Evolutionary conservation across 441 rosid genomes (phyloP), one percentile per base, ranked within the genome.

Genomic region (Dalechampia spathulata): DNA sequence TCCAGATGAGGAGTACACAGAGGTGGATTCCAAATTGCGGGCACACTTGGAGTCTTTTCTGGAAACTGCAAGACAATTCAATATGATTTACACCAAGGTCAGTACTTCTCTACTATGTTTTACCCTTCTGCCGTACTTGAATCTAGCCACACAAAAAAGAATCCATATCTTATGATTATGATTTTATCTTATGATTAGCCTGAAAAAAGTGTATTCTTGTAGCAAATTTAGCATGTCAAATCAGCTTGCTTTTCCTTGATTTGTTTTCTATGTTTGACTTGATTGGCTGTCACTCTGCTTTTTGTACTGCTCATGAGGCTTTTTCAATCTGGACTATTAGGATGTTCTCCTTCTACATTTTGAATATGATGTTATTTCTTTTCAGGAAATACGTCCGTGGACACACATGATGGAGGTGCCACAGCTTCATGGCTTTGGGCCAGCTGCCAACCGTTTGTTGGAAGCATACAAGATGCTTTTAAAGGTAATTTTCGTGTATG

Each of bases 321-420:
- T n/a, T n/a, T n/a, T n/a, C n/a, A n/a, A n/a, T n/a, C n/a, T n/a
- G n/a, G n/a, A n/a, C n/a, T n/a, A n/a, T n/a, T 27, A 21, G 30
- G 36, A 41, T 54, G 26, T 32, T 55, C 32, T 49, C 50, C 40
- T 40, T 25, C 17, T 54, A 38, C 54, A 57, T 49, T 59, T 26
- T 9, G 8, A 41, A 36, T 55, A 12, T 49, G 37, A 15, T 55
- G 12, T 1, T 16, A n/a, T n/a, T n/a, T n/a, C n/a, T n/a, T 52
- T 37, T 39, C 56, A 87, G 96, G 97, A 93, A 80, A 87, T 93
- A 62, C 94, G 97, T 21, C 99, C 95, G 17, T 90, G 99, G 99
- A 87, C 97, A 6, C 97, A 93, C 67, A 93, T 90, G 97, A 93
- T 93, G 95, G 99, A 93, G 76, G 97, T 90, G 57, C 99, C 97